Percentiles rank a stretch among this genome's conserved stretches.
Evolutionary conservation across 2,329 filamentous ascomycete species (phyloP).

Genomic region (Tolypocladium tundrense): DNA sequence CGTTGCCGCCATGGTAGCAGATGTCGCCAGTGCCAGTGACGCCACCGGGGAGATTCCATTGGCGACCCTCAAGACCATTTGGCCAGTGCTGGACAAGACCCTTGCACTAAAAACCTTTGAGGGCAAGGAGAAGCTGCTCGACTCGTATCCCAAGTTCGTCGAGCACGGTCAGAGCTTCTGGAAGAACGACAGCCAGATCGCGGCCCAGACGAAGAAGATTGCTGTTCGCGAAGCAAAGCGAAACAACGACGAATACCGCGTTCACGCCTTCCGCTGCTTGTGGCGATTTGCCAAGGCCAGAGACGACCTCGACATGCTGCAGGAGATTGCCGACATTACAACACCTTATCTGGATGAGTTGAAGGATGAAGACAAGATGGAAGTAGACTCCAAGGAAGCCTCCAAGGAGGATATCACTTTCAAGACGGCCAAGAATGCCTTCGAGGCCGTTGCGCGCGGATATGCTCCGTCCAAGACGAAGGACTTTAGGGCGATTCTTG

Average conservation of each 20-base stretch:
- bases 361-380: constrained; percentile 54
- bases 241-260: constrained; percentile 76
- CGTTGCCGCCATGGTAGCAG: constrained; percentile 61
- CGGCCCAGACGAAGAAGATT: constrained; percentile 67
- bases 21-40: constrained; percentile 50
- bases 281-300: constrained; percentile 62
- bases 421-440: constrained; percentile 35
- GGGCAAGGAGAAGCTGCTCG: constrained; percentile 78
- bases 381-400: constrained; percentile 46
- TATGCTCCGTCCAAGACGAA: constrained; percentile 33
- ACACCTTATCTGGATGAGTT: constrained; percentile 50
- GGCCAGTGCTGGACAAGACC: constrained; percentile 75
- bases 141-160: constrained; percentile 70
- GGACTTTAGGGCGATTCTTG: constrained; percentile 25
- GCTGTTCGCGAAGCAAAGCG: constrained; percentile 79
- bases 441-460: constrained; percentile 39
- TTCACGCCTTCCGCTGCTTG: constrained; percentile 61
- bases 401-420: constrained; percentile 32
- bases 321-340: constrained; percentile 55
- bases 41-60: constrained; percentile 49
- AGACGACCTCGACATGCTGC: constrained; percentile 59
- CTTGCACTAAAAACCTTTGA: constrained; percentile 84
- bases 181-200: constrained; percentile 39
- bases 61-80: constrained; percentile 53
- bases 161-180: constrained; percentile 51